Evolutionary conservation across 176 grass and related monocot genomes (phyloP), one percentile per base, ranked within the genome.

Genomic region (Poa annua): DNA sequence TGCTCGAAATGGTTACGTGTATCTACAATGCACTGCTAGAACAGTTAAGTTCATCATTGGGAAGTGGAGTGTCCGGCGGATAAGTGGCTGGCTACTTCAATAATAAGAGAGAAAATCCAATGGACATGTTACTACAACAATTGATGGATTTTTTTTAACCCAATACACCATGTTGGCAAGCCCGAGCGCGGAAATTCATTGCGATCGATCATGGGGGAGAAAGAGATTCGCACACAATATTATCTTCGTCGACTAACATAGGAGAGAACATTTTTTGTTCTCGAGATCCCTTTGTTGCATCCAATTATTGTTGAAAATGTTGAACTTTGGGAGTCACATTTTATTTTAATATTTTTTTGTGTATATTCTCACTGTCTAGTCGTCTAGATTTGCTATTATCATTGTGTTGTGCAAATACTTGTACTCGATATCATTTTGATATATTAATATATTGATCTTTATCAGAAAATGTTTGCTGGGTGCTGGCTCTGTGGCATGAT

Each of bases 141-240:
- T 13, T 60, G 39, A 45, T 35, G 29, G 0, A 14, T 4, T 42
- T 29, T 71, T 67, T 38, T 57, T 32, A 20, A 8, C 13, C 10
- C 8, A 54, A 29, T 16, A 1, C 34, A 3, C 34, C 34, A 59
- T 42, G 71, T 51, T 74, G 45, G 14, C 29, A 51, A 24, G 38
- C 39, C 20, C 39, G 10, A 42, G 42, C 3, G 41, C 26, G 70
- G 44, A 73, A 73, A 26, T 29, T 49, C 68, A 71, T 22, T 21
- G 13, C 0, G 7, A 47, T 24, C 44, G 7, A 73, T 15, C 11
- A 51, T 22, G 25, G 6, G 38, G 61, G n/a, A 44, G 6, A 11
- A 36, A 16, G 12, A 48, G 69, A 26, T 72, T 72, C 69, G 3
- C 70, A 50, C 24, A 50, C 44, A 73, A 73, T 50, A 73, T 50